Percentiles rank a stretch among this genome's conserved stretches.
Conservation (phyloP, 345 rosid genomes). For the Raphanus sativus region DNA sequence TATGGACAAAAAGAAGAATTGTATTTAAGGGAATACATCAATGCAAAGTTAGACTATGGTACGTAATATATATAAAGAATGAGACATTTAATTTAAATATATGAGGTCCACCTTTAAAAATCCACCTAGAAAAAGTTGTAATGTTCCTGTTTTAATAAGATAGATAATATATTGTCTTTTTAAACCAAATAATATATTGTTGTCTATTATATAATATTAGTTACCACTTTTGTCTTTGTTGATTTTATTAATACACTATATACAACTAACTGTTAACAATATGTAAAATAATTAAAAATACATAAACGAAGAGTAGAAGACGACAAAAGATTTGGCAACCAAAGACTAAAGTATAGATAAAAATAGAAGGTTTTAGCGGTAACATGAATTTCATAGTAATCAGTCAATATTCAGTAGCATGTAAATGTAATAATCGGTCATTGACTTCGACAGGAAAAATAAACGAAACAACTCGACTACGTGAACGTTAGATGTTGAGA, state of each 20-base stretch:
- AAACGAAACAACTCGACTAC: conserved; percentile 22
- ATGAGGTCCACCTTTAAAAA: no score
- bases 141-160: no score
- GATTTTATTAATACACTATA: neutral
- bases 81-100: no score
- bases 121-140: no score
- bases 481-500: conserved; percentile 18
- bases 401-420: conserved; percentile 19
- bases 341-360: neutral
- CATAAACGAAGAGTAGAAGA: neutral
- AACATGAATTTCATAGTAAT: neutral
- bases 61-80: no score
- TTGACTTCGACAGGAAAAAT: conserved; percentile 12
- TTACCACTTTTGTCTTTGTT: neutral
- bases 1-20: no score
- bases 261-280: neutral
- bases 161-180: no score
- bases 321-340: neutral
- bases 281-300: neutral
- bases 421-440: conserved; percentile 15
- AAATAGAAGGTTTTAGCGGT: neutral
- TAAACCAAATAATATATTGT: no score
- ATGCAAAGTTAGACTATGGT: no score
- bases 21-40: no score
- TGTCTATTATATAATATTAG: no score